Percentiles rank a stretch among this genome's conserved stretches.
phyloP scores from a whole-genome alignment of 768 basidiomycete genomes.

The Suillus americanus region DNA sequence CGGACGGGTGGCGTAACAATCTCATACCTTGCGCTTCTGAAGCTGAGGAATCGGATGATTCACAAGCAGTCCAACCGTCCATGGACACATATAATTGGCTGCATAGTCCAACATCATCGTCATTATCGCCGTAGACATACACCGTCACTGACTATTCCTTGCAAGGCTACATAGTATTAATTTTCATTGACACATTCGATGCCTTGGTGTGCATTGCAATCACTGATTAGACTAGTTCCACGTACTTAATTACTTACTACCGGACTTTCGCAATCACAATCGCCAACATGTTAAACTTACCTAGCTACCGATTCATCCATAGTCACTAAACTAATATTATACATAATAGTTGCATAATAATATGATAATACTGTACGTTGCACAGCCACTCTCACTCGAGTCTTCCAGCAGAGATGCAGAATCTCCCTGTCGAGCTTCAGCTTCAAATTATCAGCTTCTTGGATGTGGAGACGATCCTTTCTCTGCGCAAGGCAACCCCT shows the following conservation, averaged over 20 bases:
- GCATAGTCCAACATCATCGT: conserved; percentile 5
- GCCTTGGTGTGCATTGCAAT: background rate
- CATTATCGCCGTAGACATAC: background rate
- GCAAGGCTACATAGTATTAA: background rate
- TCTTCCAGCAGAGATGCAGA: background rate
- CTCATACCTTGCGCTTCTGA: conserved; percentile 7
- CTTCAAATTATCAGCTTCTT: conserved; percentile 15
- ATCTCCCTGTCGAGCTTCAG: conserved; percentile 21
- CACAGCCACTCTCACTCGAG: background rate
- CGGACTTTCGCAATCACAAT: background rate
- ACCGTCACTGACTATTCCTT: background rate
- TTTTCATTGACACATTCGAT: background rate
- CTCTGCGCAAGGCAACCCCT: conserved; percentile 16
- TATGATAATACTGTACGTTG: background rate
- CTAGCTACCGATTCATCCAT: background rate
- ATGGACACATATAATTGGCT: conserved; percentile 13
- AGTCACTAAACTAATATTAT: background rate
- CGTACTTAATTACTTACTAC: background rate
- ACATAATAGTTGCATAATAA: no score
- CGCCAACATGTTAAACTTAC: background rate
- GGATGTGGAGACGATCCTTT: conserved; percentile 16
- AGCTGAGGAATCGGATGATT: conserved; percentile 23
- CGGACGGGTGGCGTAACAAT: conserved; percentile 14
- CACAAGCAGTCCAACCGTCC: conserved; percentile 10
- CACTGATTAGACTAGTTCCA: background rate